Evolutionary conservation across 805 yeast genomes (phyloP).

Genomic region (Candida nanaspora): DNA sequence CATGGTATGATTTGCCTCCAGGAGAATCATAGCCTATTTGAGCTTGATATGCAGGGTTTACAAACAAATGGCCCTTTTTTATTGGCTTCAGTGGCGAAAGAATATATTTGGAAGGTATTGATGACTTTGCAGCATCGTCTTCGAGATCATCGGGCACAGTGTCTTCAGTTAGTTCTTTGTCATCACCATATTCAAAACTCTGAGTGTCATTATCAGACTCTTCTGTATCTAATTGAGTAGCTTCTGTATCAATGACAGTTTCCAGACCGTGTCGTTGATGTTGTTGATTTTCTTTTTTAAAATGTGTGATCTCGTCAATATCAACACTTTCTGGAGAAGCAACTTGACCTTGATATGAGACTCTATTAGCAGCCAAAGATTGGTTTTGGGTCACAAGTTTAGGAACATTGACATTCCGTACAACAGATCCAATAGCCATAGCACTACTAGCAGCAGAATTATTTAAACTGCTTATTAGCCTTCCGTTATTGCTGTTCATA

Average conservation of each 20-base stretch:
- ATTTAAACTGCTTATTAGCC: constrained; percentile 1
- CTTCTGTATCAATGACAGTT: neutral
- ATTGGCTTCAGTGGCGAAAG: neutral
- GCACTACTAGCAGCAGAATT: constrained; percentile 15
- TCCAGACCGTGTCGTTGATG: neutral
- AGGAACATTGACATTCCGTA: constrained; percentile 31
- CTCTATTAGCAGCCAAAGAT: neutral
- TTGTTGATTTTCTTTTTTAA: neutral
- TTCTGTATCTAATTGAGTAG: neutral
- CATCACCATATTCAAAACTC: constrained; percentile 1
- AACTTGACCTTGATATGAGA: neutral
- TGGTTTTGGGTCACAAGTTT: constrained; percentile 15
- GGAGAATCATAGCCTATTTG: neutral
- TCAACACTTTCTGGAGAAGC: neutral
- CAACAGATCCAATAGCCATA: constrained; percentile 16
- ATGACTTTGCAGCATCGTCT: neutral
- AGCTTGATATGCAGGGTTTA: neutral
- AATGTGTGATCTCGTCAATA: neutral
- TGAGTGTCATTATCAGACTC: neutral
- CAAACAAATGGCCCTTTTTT: neutral
- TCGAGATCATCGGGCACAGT: neutral
- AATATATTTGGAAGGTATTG: no score
- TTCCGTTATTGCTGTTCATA: constrained; percentile 3
- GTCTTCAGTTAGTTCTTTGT: neutral
- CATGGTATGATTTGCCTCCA: constrained; percentile 8